Evolutionary conservation across 768 basidiomycete genomes (phyloP), one percentile per base, ranked within the genome.

Genomic region (Amylocystis lapponica): DNA sequence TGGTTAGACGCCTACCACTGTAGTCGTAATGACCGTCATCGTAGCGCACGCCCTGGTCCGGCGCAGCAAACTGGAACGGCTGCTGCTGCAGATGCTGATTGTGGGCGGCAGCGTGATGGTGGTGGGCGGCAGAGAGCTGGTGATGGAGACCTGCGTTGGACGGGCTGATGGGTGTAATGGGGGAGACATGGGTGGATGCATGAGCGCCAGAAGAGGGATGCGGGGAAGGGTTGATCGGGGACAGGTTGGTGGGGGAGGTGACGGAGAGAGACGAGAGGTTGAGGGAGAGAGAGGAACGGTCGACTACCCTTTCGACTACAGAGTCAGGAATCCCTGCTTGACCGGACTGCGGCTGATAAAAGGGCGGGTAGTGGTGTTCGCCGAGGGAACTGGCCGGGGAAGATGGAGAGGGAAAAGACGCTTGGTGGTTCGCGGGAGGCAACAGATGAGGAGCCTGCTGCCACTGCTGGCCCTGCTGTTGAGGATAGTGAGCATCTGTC

Each of bases 261-360:
- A 87, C 83, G 38, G 76, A 68, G 40, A 87, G 72, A 1, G 75
- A 71, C 20, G 78, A 78, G 44, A 88, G 69, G 58, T 86, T 87
- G 33, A 86, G 69, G 1, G 68, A 57, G 27, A 71, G 62, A n/a
- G 67, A 48, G 34, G 53, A 47, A 39, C 55, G 46, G 48, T 47
- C 45, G 41, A 45, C 49, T 21, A 45, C 43, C 39, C 56, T 51
- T 43, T 61, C 61, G 31, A 48, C 42, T 40, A 54, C 43, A 31
- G 53, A 19, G 55, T 60, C 29, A 35, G 39, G 43, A 32, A 35
- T 26, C 19, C 54, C 50, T 39, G 49, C 47, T 27, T 46, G 52
- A 43, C 26, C 56, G 44, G 41, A 55, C 37, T 43, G 51, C 22
- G 42, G 52, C 30, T 57, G 55, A 40, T 39, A 53, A 36, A 43